phyloP scores from a whole-genome alignment of 192 early-diverging fungal species.

The Coemansia sp. region DNA sequence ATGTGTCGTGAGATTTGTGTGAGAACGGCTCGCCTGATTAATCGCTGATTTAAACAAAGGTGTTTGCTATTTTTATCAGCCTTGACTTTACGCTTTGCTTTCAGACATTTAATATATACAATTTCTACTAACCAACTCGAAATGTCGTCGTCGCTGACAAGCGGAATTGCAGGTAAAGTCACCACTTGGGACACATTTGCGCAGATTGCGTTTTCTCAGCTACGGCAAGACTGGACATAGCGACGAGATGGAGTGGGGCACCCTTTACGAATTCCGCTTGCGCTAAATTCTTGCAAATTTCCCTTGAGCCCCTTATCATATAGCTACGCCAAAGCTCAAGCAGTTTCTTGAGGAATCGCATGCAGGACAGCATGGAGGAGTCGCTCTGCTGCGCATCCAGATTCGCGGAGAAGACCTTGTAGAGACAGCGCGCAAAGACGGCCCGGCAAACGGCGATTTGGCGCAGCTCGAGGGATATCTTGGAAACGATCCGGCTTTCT shows the following conservation, averaged over 20 bases:
- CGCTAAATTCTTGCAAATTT: background rate
- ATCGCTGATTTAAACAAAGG: no score
- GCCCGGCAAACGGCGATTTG: conserved; percentile 39
- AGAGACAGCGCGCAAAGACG: conserved; percentile 36
- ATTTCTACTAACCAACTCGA: background rate
- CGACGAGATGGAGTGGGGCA: background rate
- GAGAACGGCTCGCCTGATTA: no score
- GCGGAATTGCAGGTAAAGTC: conserved; percentile 14
- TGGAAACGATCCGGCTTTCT: conserved; percentile 28
- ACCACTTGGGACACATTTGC: background rate
- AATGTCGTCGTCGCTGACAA: conserved; percentile 10
- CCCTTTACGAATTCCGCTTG: background rate
- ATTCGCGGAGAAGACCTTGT: conserved; percentile 45
- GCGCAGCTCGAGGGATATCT: conserved; percentile 37
- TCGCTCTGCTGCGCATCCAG: conserved; percentile 38
- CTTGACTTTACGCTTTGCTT: no score
- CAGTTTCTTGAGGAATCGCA: conserved; percentile 44
- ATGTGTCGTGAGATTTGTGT: no score
- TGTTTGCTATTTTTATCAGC: background rate
- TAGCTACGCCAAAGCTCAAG: conserved; percentile 45
- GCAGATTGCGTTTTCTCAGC: background rate
- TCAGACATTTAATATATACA: no score
- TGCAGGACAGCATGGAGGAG: conserved; percentile 28
- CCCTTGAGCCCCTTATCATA: background rate
- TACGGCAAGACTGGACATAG: background rate